These are phyloP conservation scores for Diaporthe ampelina DNA, from an alignment of 2,329 filamentous ascomycete species.

Conservation along the genomic window DNA sequence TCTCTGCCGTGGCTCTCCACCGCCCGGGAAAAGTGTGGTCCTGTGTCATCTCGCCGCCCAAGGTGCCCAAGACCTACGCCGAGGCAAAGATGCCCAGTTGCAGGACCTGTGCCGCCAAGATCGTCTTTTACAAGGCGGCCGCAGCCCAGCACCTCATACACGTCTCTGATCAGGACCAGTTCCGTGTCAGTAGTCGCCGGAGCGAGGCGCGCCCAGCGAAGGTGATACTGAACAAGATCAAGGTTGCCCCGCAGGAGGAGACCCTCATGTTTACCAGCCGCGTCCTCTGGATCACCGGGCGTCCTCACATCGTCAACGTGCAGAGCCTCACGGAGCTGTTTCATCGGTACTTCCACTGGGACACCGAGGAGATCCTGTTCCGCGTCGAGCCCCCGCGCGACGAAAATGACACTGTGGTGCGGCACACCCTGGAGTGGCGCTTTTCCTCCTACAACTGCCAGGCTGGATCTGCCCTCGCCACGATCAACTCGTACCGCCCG, in stretches of 20 bases:
- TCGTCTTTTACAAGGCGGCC: constrained; percentile 36
- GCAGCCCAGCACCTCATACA: constrained; percentile 16
- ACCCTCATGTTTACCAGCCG: constrained; percentile 22
- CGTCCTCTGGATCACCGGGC: constrained; percentile 12
- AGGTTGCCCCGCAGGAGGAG: background rate
- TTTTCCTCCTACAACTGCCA: constrained; percentile 27
- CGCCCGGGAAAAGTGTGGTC: constrained; percentile 29
- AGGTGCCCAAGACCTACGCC: background rate
- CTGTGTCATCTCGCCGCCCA: constrained; percentile 27
- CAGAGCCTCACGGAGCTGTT: background rate
- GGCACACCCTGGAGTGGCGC: constrained; percentile 33
- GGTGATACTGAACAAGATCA: constrained; percentile 30
- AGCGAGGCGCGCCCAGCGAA: too few species aligned
- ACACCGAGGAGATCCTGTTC: constrained; percentile 10
- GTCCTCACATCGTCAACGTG: constrained; percentile 8
- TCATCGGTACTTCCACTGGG: background rate
- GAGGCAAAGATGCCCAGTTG: background rate
- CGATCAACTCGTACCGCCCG: background rate
- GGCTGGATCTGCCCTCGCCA: constrained; percentile 14
- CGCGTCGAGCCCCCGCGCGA: too few species aligned
- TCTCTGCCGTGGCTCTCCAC: background rate
- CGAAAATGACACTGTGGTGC: too few species aligned
- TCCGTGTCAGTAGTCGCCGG: too few species aligned
- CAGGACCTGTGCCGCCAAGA: constrained; percentile 34
- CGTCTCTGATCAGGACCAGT: background rate